Base-by-base conservation (phyloP, 306 rosid species). In the Vigna nakashimae region DNA sequence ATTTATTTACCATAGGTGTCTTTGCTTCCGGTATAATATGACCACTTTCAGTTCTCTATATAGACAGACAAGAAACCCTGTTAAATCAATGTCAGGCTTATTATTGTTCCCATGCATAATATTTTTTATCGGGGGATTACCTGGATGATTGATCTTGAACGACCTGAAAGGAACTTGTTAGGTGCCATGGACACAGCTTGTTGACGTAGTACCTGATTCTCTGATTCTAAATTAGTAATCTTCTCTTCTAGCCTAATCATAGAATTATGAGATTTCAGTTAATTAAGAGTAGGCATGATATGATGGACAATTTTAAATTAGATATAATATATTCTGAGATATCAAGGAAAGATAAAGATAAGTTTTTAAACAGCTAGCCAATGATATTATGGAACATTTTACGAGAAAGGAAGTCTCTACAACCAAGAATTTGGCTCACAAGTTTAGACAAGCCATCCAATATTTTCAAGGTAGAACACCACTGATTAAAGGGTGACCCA, bases 171-270 rank as follows among this genome's bases (percentile, higher is more conserved):
- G 87, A 90, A 82, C 85, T 93, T 90, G 74, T 84, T 89, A 46
- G 96, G 96, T 53, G 96, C 84, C 92, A 89, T 89, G 71, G 98
- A 90, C 60, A 89, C 88, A 36, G 94, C 87, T 90, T 93, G 96
- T 82, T 93, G 98, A 49, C 89, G 92, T 34, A 89, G 82, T 73
- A 90, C 94, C 87, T 84, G 90, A 65, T 90, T 92, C 86, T 89
- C 96, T 51, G 94, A 89, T 87, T 89, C 96, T 79, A 89, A 75
- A 83, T 89, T 93, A 69, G 84, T 65, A 65, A 85, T 89, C 88
- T 90, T 93, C 84, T 91, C 98, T 75, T 93, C 92, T 78, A 88
- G 86, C 91, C 96, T 89, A 79, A 78, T 85, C 77, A 76, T 73
- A 72, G 52, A 80, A 84, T 73, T 57, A 34, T 38, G 58, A 87